Conservation (phyloP, 2,329 filamentous ascomycete species). For the Aureobasidium melanogenum region DNA sequence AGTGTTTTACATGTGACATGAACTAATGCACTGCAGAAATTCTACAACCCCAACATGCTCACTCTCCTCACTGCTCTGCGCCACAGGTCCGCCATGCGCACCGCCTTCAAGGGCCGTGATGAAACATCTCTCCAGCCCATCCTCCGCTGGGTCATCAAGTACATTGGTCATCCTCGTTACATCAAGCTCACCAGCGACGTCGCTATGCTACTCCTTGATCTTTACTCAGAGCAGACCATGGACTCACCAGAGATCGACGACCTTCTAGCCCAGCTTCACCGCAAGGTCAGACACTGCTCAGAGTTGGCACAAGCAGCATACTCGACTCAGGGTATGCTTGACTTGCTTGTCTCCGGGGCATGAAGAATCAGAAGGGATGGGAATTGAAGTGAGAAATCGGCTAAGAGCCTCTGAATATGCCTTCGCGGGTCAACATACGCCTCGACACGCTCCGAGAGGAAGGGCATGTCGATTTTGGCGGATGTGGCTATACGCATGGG, state of each 20-base stretch:
- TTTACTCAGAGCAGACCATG: constrained; percentile 74
- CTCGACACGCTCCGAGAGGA: not conserved
- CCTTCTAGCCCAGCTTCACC: constrained; percentile 59
- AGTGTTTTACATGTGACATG: not conserved
- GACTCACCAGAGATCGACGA: constrained; percentile 60
- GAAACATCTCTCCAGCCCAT: constrained; percentile 75
- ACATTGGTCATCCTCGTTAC: constrained; percentile 76
- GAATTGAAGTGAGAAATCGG: not conserved
- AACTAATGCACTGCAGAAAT: constrained; percentile 7
- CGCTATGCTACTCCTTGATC: constrained; percentile 70
- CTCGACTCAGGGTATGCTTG: constrained; percentile 80
- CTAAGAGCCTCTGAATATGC: not conserved
- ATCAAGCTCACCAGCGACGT: constrained; percentile 76
- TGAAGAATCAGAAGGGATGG: not conserved
- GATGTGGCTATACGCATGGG: not conserved
- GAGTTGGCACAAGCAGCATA: constrained; percentile 77
- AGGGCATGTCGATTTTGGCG: not conserved
- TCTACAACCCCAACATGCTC: constrained; percentile 41
- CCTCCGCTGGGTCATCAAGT: constrained; percentile 69
- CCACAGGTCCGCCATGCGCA: constrained; percentile 75
- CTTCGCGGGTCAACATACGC: not conserved
- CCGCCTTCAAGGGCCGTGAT: constrained; percentile 71
- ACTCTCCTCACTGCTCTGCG: constrained; percentile 76
- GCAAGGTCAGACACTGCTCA: constrained; percentile 65
- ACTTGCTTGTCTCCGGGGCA: constrained; percentile 55